Conservation (phyloP, 2,329 filamentous ascomycete species). For the Gnomoniopsis smithogilvyi region DNA sequence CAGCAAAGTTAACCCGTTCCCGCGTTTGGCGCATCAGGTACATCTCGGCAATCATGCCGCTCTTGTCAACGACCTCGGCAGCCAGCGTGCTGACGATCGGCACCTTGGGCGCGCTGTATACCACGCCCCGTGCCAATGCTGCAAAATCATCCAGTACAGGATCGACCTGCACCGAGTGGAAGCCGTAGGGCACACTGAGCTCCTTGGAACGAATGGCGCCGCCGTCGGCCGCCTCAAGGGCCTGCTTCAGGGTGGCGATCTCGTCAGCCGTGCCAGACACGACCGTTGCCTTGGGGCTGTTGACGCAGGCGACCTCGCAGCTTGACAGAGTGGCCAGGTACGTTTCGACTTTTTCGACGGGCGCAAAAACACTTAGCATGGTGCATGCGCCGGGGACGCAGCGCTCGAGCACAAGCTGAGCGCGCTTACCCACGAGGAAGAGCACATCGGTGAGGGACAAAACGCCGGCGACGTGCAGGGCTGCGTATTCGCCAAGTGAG, state of each 20-base stretch:
- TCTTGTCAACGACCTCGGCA: constrained; percentile 54
- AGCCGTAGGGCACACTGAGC: constrained; percentile 42
- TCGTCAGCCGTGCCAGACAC: constrained; percentile 42
- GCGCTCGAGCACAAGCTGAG: constrained; percentile 55
- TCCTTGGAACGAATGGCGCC: constrained; percentile 31
- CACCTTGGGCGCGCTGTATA: constrained; percentile 40
- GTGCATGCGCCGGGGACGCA: constrained; percentile 61
- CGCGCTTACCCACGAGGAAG: constrained; percentile 62
- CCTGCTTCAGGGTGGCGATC: constrained; percentile 24
- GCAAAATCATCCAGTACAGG: constrained; percentile 52
- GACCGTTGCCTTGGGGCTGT: constrained; percentile 67
- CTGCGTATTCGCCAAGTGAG: constrained; percentile 67
- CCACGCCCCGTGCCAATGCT: constrained; percentile 30
- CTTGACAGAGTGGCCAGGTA: constrained; percentile 38
- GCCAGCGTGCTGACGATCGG: constrained; percentile 63
- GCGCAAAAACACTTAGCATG: constrained; percentile 40
- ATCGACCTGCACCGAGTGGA: constrained; percentile 44
- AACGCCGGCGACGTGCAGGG: constrained; percentile 63
- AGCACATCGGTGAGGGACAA: constrained; percentile 64
- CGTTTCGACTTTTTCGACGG: constrained; percentile 46
- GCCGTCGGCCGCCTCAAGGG: constrained; percentile 33
- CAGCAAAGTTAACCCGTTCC: constrained; percentile 62
- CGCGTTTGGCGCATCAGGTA: constrained; percentile 61
- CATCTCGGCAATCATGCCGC: constrained; percentile 48
- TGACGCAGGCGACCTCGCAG: constrained; percentile 61